A percentile compares a stretch with the other conserved stretches of the same genome.
These are phyloP conservation scores for Mytilinidion resinicola DNA, from an alignment of 495 filamentous ascomycete species.

Conservation along the genomic window DNA sequence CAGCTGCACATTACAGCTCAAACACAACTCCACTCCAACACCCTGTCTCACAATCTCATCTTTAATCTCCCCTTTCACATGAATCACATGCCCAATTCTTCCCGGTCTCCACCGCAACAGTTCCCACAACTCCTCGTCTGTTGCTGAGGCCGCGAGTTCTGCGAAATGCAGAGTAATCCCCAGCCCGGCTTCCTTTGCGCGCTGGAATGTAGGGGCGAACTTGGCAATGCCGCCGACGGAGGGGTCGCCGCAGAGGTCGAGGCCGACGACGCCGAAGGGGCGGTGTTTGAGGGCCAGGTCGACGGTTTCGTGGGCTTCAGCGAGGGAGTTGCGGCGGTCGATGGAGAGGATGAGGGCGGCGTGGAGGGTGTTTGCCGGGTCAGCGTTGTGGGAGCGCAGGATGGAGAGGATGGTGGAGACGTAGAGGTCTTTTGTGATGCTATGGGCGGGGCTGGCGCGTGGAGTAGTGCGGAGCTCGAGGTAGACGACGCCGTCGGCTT, in stretches of 20 bases:
- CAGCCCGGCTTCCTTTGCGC: slow-evolving; percentile 49
- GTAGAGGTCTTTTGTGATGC: slow-evolving; percentile 57
- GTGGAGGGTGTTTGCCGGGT: slow-evolving; percentile 9
- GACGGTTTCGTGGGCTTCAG: slow-evolving; percentile 55
- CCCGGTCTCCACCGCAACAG: slow-evolving; percentile 62
- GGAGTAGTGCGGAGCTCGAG: slow-evolving; percentile 80
- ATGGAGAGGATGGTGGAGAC: slow-evolving; percentile 61
- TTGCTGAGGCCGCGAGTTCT: slow-evolving; percentile 51
- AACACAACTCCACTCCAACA: slow-evolving; percentile 67
- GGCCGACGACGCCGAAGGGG: slow-evolving; percentile 57
- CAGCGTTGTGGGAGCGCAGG: slow-evolving; percentile 17
- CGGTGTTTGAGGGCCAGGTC: slow-evolving; percentile 55
- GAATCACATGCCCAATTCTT: slow-evolving; percentile 73
- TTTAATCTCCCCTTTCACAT: slow-evolving; percentile 55
- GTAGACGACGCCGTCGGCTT: slow-evolving; percentile 66
- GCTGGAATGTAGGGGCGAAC: slow-evolving; percentile 51
- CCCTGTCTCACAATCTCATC: slow-evolving; percentile 46
- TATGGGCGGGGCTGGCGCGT: slow-evolving; percentile 47
- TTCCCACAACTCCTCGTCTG: slow-evolving; percentile 51
- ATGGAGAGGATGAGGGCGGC: slow-evolving; percentile 62
- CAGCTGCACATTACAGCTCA: slow-evolving; percentile 76
- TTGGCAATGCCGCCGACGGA: slow-evolving; percentile 51
- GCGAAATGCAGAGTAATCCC: slow-evolving; percentile 74
- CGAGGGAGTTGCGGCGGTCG: slow-evolving; percentile 55
- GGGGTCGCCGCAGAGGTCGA: slow-evolving; percentile 80